These are phyloP conservation scores for Dendrocalamus latiflorus DNA, from an alignment of 202 grass and related monocot genomes.

Conservation along the genomic window DNA sequence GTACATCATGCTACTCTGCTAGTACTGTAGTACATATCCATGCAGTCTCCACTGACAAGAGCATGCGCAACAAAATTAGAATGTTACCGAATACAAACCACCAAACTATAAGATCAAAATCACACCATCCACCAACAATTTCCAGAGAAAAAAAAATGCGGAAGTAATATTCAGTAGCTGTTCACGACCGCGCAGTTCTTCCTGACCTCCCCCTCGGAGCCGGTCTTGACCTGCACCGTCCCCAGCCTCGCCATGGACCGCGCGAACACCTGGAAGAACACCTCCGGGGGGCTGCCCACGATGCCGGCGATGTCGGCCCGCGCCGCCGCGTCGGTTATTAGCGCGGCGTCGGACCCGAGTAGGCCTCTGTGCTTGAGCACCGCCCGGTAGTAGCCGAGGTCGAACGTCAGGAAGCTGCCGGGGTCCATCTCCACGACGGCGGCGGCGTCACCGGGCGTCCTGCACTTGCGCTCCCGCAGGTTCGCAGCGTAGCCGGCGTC, in stretches of 20 bases:
- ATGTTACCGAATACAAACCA: neutral
- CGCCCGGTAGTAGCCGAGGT: constrained; percentile 50
- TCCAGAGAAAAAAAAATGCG: neutral
- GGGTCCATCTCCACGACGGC: constrained; percentile 63
- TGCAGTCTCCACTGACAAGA: too few relatives aligned
- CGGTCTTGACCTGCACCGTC: constrained; percentile 57
- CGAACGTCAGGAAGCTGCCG: constrained; percentile 51
- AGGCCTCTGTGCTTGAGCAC: constrained; percentile 53
- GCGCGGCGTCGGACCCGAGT: constrained; percentile 47
- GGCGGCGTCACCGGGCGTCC: neutral
- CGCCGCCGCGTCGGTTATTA: constrained; percentile 32
- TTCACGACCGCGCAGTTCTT: constrained; percentile 59
- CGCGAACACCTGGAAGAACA: constrained; percentile 62
- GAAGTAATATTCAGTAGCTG: neutral
- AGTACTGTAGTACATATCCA: too few relatives aligned
- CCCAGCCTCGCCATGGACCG: constrained; percentile 64
- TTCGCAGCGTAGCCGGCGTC: constrained; percentile 52
- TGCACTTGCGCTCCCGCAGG: constrained; percentile 49
- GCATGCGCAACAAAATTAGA: neutral
- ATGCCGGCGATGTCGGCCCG: constrained; percentile 33
- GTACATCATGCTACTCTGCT: too few relatives aligned
- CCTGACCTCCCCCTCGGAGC: constrained; percentile 59
- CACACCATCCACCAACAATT: neutral
- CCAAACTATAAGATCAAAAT: neutral
- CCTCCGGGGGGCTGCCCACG: constrained; percentile 9